Evolutionary conservation across 2,329 filamentous ascomycete genomes (phyloP).

Genomic region (Dryadomyces quercivorus): DNA sequence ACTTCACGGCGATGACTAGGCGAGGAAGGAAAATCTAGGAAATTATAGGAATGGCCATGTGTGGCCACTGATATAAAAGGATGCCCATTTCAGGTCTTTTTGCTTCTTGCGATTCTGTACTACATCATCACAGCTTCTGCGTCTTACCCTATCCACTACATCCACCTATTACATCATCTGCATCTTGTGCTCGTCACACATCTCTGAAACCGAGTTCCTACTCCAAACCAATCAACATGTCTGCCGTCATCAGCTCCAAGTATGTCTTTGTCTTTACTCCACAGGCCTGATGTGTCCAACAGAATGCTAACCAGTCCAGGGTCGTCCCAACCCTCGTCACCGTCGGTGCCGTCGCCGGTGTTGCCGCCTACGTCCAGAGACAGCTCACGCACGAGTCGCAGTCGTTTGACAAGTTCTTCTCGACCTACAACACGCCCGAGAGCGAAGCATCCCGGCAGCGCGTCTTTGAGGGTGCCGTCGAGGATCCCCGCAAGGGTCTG

Average conservation of each 20-base stretch:
- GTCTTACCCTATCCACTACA: background rate
- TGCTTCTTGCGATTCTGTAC: background rate
- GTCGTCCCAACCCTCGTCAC: constrained; percentile 9
- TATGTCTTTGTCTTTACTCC: background rate
- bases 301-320: constrained; percentile 2
- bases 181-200: background rate
- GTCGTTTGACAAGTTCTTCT: constrained; percentile 25
- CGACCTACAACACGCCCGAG: constrained; percentile 23
- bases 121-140: too few relatives aligned
- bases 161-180: background rate
- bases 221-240: background rate
- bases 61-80: background rate
- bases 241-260: background rate
- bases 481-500: constrained; percentile 22
- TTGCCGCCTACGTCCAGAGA: constrained; percentile 21
- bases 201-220: background rate
- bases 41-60: background rate
- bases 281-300: too few relatives aligned
- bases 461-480: constrained; percentile 20
- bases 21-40: background rate
- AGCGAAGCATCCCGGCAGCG: constrained; percentile 22
- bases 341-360: constrained; percentile 11
- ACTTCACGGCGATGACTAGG: background rate
- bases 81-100: background rate
- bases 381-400: constrained; percentile 21